Percentiles rank a stretch among this genome's conserved stretches.
These are phyloP conservation scores for Ogataea methanolica DNA, from an alignment of 805 yeast genomes.

Conservation along the genomic window DNA sequence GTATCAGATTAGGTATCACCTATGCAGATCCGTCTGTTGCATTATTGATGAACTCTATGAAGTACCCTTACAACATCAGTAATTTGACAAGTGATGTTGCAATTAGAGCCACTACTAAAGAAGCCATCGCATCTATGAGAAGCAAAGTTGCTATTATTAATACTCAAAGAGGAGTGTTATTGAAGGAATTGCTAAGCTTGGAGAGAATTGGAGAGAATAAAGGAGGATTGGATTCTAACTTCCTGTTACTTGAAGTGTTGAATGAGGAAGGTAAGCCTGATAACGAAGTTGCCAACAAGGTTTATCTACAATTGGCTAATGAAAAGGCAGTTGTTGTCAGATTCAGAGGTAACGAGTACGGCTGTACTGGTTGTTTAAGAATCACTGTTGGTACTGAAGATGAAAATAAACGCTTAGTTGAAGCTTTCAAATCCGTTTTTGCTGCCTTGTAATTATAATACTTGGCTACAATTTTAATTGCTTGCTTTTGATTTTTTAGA, in stretches of 20 bases:
- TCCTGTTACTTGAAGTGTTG: slow-evolving; percentile 68
- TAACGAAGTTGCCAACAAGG: slow-evolving; percentile 56
- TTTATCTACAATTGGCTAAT: slow-evolving; percentile 69
- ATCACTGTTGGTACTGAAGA: slow-evolving; percentile 79
- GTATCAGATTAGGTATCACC: slow-evolving; percentile 84
- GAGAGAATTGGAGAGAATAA: slow-evolving; percentile 66
- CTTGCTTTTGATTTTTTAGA: slow-evolving; percentile 2
- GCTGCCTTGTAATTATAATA: neutral
- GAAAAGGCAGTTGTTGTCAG: slow-evolving; percentile 78
- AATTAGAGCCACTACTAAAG: slow-evolving; percentile 57
- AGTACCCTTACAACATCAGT: slow-evolving; percentile 94
- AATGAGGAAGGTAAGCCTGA: slow-evolving; percentile 60
- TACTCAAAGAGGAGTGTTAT: slow-evolving; percentile 50
- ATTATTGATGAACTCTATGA: slow-evolving; percentile 74
- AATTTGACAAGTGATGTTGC: slow-evolving; percentile 76
- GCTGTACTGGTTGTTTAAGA: slow-evolving; percentile 85
- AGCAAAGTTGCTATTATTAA: slow-evolving; percentile 44
- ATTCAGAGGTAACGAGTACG: slow-evolving; percentile 85
- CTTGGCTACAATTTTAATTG: neutral
- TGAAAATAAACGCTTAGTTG: slow-evolving; percentile 61
- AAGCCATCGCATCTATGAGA: slow-evolving; percentile 59
- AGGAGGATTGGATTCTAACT: slow-evolving; percentile 87
- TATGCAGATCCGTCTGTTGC: slow-evolving; percentile 61
- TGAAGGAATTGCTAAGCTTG: slow-evolving; percentile 49
- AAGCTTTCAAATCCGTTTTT: slow-evolving; percentile 24